These are phyloP conservation scores for Adansonia grandidieri DNA, from an alignment of 441 rosid genomes.

Conservation along the genomic window DNA sequence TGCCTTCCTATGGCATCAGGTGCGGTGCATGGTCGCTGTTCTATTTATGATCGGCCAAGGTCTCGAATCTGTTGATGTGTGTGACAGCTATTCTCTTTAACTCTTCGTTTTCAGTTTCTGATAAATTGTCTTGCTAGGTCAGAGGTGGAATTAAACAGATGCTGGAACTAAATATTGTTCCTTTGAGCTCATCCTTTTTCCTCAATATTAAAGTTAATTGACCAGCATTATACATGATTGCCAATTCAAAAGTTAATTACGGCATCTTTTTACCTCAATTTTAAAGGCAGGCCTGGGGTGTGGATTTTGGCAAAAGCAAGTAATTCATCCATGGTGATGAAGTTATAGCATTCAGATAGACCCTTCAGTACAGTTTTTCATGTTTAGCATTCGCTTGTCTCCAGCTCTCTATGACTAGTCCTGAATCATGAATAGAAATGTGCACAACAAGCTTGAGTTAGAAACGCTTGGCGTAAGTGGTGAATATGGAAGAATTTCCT, in stretches of 20 bases:
- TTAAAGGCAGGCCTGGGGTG: not conserved
- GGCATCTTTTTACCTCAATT: not conserved
- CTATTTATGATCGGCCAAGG: conserved; percentile 93
- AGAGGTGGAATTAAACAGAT: conserved; percentile 6
- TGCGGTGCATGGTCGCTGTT: conserved; percentile 90
- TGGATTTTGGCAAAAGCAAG: not conserved
- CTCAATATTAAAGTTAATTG: not conserved
- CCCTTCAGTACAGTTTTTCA: not conserved
- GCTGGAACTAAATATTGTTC: not conserved
- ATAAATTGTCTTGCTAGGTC: not conserved
- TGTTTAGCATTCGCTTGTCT: not conserved
- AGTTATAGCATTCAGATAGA: not conserved
- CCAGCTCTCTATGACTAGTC: not conserved
- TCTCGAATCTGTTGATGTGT: conserved; percentile 73
- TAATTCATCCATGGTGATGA: not conserved
- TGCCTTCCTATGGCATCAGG: conserved; percentile 95
- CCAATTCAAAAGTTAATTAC: not conserved
- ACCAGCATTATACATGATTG: not conserved
- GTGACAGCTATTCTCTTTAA: conserved; percentile 35
- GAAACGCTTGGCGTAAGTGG: not conserved
- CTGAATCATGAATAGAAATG: not conserved
- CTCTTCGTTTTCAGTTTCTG: conserved; percentile 11
- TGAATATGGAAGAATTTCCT: not conserved
- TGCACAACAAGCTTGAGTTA: not conserved
- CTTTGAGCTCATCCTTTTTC: not conserved